A percentile compares a stretch with the other conserved stretches of the same genome.
Evolutionary conservation across 2,329 filamentous ascomycete genomes (phyloP).

Genomic region (Aspergillus fijiensis): DNA sequence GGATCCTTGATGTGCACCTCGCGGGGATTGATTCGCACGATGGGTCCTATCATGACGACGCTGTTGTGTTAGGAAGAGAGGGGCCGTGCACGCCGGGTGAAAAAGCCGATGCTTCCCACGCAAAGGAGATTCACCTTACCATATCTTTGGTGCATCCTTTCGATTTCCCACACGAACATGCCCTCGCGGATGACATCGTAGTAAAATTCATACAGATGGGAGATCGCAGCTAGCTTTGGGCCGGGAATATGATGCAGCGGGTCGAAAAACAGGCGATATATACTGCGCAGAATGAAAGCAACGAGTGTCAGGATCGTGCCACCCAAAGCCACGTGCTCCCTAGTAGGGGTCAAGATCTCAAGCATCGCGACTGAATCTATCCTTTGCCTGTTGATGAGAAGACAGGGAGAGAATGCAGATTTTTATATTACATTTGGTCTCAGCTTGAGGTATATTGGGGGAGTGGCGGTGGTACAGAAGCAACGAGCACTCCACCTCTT

Average conservation of each 20-base stretch:
- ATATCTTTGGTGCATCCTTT: slow-evolving; percentile 37
- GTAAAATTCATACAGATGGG: slow-evolving; percentile 35
- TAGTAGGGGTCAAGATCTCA: too few relatives aligned
- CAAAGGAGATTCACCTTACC: slow-evolving; percentile 18
- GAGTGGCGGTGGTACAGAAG: too few relatives aligned
- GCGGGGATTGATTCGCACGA: slow-evolving; percentile 35
- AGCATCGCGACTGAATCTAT: too few relatives aligned
- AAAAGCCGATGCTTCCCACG: too few relatives aligned
- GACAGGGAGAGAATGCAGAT: too few relatives aligned
- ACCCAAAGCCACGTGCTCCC: too few relatives aligned
- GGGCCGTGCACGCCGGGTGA: neutral
- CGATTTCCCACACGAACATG: slow-evolving; percentile 28
- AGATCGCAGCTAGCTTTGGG: slow-evolving; percentile 33
- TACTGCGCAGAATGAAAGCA: neutral
- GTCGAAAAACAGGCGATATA: slow-evolving; percentile 19
- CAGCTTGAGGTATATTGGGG: too few relatives aligned
- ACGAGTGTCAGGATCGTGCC: neutral
- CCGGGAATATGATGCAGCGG: slow-evolving; percentile 35
- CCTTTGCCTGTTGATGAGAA: too few relatives aligned
- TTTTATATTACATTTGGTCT: too few relatives aligned
- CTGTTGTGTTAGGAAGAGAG: too few relatives aligned
- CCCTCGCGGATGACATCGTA: slow-evolving; percentile 33
- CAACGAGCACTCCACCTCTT: too few relatives aligned
- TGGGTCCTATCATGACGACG: neutral
- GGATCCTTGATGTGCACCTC: slow-evolving; percentile 39